Percentiles rank a stretch among this genome's conserved stretches.
phyloP scores from a whole-genome alignment of 2,329 filamentous ascomycete genomes.

The Cercospora brassicicola region DNA sequence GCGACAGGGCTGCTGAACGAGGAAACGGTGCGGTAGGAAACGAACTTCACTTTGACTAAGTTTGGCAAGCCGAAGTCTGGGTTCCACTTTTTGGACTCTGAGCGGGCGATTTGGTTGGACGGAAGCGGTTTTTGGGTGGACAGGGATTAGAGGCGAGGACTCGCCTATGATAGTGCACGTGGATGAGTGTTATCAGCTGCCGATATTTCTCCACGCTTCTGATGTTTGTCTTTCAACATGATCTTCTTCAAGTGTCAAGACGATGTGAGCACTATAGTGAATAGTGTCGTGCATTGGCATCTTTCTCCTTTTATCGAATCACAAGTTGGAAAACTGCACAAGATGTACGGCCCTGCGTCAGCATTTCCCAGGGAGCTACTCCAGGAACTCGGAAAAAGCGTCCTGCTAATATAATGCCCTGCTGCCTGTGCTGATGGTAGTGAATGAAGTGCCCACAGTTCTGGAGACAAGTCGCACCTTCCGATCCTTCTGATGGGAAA shows the following conservation, averaged over 20 bases:
- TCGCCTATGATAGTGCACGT: not conserved
- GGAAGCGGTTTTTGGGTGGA: not conserved
- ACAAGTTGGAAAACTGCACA: not conserved
- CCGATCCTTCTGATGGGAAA: not conserved
- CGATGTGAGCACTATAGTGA: not conserved
- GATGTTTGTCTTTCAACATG: not conserved
- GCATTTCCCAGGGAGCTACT: not conserved
- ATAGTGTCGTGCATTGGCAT: not conserved
- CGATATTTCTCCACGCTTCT: not conserved
- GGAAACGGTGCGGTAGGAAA: not conserved
- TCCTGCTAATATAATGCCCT: not conserved
- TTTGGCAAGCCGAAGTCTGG: conserved; percentile 1
- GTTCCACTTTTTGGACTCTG: conserved; percentile 5
- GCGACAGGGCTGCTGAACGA: not conserved
- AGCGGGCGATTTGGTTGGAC: not conserved
- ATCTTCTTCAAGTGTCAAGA: not conserved
- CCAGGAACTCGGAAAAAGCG: not conserved
- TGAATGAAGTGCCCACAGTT: not conserved
- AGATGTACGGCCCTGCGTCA: not conserved
- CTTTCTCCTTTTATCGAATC: not conserved
- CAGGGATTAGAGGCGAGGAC: not conserved
- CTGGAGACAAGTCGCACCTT: not conserved
- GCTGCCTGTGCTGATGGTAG: not conserved
- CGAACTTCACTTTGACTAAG: conserved; percentile 11
- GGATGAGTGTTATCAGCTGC: not conserved